Percentiles rank a stretch among this genome's conserved stretches.
phyloP scores from a whole-genome alignment of 805 yeast genomes.

The Candida hispaniensis region DNA sequence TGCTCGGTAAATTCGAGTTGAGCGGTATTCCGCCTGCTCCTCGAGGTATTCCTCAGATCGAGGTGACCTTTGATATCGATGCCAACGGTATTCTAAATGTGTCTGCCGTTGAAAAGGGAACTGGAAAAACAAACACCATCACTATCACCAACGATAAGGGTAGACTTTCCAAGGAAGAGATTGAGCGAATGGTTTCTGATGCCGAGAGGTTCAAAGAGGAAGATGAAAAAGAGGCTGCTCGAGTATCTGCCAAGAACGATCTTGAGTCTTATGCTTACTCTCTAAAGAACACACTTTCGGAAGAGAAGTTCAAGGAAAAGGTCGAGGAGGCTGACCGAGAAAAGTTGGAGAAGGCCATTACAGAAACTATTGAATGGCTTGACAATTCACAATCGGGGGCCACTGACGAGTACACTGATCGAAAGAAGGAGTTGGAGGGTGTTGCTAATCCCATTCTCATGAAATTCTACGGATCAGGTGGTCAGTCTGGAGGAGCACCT shows the following conservation, averaged over 20 bases:
- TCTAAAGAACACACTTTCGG: conserved; percentile 66
- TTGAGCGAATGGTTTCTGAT: conserved; percentile 82
- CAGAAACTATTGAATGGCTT: conserved; percentile 44
- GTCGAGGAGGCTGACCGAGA: conserved; percentile 19
- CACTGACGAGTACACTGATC: conserved; percentile 78
- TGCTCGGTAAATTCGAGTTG: conserved; percentile 93
- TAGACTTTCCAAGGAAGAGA: conserved; percentile 51
- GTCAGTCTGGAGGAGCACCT: conserved; percentile 47
- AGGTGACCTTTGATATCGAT: conserved; percentile 93
- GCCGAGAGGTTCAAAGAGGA: conserved; percentile 94
- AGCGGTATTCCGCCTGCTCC: conserved; percentile 97
- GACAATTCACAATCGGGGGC: conserved; percentile 85
- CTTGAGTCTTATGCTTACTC: conserved; percentile 90
- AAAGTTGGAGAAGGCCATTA: conserved; percentile 18
- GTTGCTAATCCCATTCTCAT: conserved; percentile 91
- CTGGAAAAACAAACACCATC: conserved; percentile 89
- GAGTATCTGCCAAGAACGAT: conserved; percentile 86
- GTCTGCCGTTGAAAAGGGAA: conserved; percentile 93
- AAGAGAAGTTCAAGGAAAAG: conserved; percentile 59
- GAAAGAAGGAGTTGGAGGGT: conserved; percentile 87
- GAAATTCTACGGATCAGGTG: conserved; percentile 72
- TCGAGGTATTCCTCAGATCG: conserved; percentile 97
- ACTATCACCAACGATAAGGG: conserved; percentile 97
- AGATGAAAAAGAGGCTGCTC: conserved; percentile 84
- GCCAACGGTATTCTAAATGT: conserved; percentile 97